phyloP scores from a whole-genome alignment of 2,329 filamentous ascomycete species.

The Paraphoma chrysanthemicola region DNA sequence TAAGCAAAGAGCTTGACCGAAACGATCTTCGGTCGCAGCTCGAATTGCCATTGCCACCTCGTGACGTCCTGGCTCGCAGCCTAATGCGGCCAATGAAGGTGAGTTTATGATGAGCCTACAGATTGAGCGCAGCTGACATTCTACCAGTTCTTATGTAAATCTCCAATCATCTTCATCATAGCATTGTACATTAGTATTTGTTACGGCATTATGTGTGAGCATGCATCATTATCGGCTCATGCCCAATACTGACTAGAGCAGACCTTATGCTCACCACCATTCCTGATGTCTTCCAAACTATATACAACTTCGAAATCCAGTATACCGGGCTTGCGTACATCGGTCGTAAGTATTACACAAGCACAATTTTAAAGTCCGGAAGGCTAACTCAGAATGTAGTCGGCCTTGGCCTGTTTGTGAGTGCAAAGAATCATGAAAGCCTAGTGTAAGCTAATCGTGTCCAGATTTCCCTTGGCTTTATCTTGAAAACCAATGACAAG shows the following conservation, averaged over 20 bases:
- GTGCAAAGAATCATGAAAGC: conserved; percentile 44
- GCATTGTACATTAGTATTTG: conserved; percentile 19
- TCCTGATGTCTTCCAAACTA: conserved; percentile 75
- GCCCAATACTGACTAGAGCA: neutral
- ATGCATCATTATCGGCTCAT: neutral
- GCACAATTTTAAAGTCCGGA: neutral
- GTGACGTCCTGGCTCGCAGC: conserved; percentile 14
- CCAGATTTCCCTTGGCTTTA: conserved; percentile 52
- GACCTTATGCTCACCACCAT: conserved; percentile 47
- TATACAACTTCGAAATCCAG: conserved; percentile 75
- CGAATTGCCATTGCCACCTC: conserved; percentile 20
- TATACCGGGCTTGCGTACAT: conserved; percentile 65
- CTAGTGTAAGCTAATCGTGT: conserved; percentile 63
- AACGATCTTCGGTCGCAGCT: conserved; percentile 41
- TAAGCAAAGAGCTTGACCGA: conserved; percentile 33
- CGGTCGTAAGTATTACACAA: conserved; percentile 13
- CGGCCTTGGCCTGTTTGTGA: conserved; percentile 18
- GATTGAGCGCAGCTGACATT: neutral
- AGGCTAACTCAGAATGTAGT: neutral
- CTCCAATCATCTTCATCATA: conserved; percentile 24
- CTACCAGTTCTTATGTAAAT: conserved; percentile 16
- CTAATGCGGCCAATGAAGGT: conserved; percentile 39
- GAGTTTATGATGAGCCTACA: neutral
- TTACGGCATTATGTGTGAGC: conserved; percentile 31
- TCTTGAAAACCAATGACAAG: conserved; percentile 10